Evolutionary conservation across 805 yeast genomes (phyloP), one percentile per base, ranked within the genome.

Genomic region (Kodamaea neixiangensis): DNA sequence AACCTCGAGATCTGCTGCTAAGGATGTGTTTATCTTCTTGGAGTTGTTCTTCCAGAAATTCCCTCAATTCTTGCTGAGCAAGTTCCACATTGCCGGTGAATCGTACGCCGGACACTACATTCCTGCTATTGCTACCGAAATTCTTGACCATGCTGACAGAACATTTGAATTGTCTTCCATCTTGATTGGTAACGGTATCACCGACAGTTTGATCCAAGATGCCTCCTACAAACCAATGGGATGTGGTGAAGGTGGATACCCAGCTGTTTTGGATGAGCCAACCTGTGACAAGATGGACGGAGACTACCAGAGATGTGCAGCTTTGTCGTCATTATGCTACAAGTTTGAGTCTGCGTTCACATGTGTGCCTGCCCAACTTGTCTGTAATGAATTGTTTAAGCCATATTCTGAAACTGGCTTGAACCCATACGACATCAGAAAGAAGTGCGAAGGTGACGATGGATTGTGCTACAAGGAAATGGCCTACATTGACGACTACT

Each of bases 381-480:
- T 63, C 52, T 73, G 77, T 56, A 69, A 63, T 45, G 56, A 55
- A 39, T 55, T 73, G 25, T 58, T 56, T 44, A 60, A 60, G 13
- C 74, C 75, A 10, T 72, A 66, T 52, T 35, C 43, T 11, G 70
- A 76, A 50, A 80, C 85, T 1, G 85, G 85, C 5, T 75, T 79
- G 58, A 85, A 85, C 59, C 84, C 82, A 19, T 85, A 85, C 59
- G 89, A 85, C 61, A 81, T 85, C 52, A 77, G 89, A 65, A 73
- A 66, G 56, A 59, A 62, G 59, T 82, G 86, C 59, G 68, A 47
- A 13, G 80, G 73, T 39, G 76, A 75, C 42, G 79, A 76, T 22
- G 76, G 79, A 14, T 66, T 77, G 54, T 83, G 88, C 66, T 84
- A 84, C 65, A 66, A 59, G 44, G 79, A 69, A 44, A 66, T 81